A percentile compares a stretch with the other conserved stretches of the same genome.
Conservation (phyloP, 164 flowering plant species). For the Tetrastigma voinierianum region DNA sequence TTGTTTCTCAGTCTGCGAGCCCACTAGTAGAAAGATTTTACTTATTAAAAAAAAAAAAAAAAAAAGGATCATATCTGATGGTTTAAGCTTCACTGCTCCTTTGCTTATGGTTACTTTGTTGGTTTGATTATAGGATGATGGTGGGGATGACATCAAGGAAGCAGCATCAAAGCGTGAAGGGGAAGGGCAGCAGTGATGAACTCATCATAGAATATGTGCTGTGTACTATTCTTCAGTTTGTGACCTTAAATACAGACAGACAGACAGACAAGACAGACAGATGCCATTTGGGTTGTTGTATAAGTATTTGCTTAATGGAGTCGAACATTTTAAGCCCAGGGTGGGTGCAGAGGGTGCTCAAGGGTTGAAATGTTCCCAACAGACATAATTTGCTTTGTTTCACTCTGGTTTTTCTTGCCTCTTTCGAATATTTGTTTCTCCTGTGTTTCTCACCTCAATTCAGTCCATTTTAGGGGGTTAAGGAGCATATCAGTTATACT, state of each 20-base stretch:
- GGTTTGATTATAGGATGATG: conserved; percentile 33
- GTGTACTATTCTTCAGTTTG: conserved; percentile 11
- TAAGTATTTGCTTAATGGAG: conserved; percentile 11
- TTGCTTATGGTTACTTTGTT: neutral
- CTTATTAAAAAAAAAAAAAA: too few species aligned
- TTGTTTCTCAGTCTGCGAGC: too few species aligned
- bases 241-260: too few species aligned
- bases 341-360: conserved; percentile 9
- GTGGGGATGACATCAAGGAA: conserved; percentile 64
- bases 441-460: too few species aligned
- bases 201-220: conserved; percentile 15
- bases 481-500: too few species aligned
- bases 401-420: conserved; percentile 10
- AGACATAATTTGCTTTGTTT: conserved; percentile 11
- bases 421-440: too few species aligned
- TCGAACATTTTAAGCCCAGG: conserved; percentile 5
- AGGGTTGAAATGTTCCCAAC: conserved; percentile 17
- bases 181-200: conserved; percentile 18
- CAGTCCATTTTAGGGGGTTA: too few species aligned
- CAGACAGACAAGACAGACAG: too few species aligned
- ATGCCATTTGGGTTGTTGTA: conserved; percentile 22
- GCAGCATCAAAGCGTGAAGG: conserved; percentile 50
- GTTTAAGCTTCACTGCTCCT: neutral
- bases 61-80: too few species aligned
- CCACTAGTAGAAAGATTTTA: too few species aligned